Percentiles rank a stretch among this genome's conserved stretches.
Evolutionary conservation across 768 basidiomycete genomes (phyloP).

Genomic region (Cystoderma amianthinum): DNA sequence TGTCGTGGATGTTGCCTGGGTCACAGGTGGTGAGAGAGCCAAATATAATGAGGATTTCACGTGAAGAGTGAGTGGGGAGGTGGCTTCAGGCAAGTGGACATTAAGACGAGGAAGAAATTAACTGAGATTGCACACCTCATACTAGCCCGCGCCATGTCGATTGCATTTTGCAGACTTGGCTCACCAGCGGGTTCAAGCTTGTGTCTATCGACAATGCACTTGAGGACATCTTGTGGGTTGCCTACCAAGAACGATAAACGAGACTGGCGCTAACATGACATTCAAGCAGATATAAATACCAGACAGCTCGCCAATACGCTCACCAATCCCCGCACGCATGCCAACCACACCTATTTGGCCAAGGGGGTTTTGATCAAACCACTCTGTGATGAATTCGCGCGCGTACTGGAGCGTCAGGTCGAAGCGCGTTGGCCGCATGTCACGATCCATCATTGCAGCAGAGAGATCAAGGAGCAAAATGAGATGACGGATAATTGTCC

Average conservation of each 20-base stretch:
- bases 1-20: constrained; percentile 93
- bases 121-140: constrained; percentile 61
- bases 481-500: constrained; percentile 95
- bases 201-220: constrained; percentile 75
- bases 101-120: neutral
- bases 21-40: constrained; percentile 96
- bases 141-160: constrained; percentile 92
- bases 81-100: constrained; percentile 48
- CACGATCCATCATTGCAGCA: constrained; percentile 87
- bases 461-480: constrained; percentile 91
- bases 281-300: too few species aligned
- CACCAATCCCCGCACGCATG: constrained; percentile 87
- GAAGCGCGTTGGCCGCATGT: constrained; percentile 92
- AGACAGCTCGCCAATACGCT: constrained; percentile 88
- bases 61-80: constrained; percentile 94
- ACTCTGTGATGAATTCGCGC: constrained; percentile 87
- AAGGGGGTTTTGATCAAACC: constrained; percentile 99
- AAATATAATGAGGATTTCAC: constrained; percentile 91
- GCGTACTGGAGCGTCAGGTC: constrained; percentile 88
- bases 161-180: constrained; percentile 92
- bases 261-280: neutral
- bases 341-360: constrained; percentile 95
- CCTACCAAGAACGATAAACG: constrained; percentile 36
- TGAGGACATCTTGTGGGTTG: constrained; percentile 95
- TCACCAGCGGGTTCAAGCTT: constrained; percentile 89